phyloP scores from a whole-genome alignment of 257 asterid genomes.

The Nyctanthes arbortristis region DNA sequence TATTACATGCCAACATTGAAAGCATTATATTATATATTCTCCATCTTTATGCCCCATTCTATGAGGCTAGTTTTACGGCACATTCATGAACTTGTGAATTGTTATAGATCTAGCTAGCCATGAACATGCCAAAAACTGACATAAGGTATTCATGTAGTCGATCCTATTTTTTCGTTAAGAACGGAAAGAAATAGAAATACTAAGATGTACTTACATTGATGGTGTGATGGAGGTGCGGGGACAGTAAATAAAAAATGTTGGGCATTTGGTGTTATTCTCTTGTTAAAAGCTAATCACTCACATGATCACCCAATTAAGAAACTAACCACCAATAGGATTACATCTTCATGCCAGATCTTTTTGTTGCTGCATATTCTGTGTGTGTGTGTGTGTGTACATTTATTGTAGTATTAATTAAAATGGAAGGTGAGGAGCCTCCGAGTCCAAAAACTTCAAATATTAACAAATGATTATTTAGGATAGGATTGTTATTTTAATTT shows the following conservation, averaged over 20 bases:
- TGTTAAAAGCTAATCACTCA: neutral
- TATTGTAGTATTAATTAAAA: too few relatives aligned
- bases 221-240: neutral
- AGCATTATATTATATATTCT: neutral
- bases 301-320: neutral
- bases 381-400: too few relatives aligned
- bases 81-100: neutral
- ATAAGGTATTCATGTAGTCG: neutral
- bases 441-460: too few relatives aligned
- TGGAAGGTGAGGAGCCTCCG: too few relatives aligned
- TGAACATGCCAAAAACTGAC: neutral
- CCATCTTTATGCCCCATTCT: too few relatives aligned
- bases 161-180: too few relatives aligned
- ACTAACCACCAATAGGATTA: neutral
- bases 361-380: too few relatives aligned
- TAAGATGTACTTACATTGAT: too few relatives aligned
- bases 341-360: neutral
- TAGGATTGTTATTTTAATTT: too few relatives aligned
- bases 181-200: too few relatives aligned
- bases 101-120: neutral
- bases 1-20: neutral
- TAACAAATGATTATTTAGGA: too few relatives aligned
- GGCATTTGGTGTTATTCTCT: neutral
- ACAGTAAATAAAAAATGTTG: too few relatives aligned
- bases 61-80: neutral